Base-by-base conservation (phyloP, 2,329 filamentous ascomycete species). In the Blastomyces parvus region DNA sequence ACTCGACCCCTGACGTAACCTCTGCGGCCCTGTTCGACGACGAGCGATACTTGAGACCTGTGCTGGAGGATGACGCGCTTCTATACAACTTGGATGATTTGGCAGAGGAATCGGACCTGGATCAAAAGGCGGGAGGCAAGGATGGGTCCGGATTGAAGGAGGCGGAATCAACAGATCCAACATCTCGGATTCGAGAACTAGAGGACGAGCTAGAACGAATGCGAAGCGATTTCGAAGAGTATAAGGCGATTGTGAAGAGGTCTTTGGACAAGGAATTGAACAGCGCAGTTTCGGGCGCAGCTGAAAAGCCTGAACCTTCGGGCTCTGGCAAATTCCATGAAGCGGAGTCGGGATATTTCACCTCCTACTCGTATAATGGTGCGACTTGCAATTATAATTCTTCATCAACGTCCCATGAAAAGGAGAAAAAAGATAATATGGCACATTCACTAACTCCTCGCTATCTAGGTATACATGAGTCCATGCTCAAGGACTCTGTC, bases 401-500 rank as follows among this genome's bases (percentile, higher is more conserved):
- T 61, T 52, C 6, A 4, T 17, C 48, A 52, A 27, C 11, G 30
- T 22, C 11, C 11, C 19, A 33, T 56, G 53, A 11, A 38, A 38
- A 36, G 17, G 27, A 7, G 3, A 27, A 55, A 33, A 9, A 22
- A 22, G 3, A 38, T n/a, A 53, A 30, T 3, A 25, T 8, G 33
- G 14, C 8, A 25, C 14, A 19, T 42, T 53, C 9, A 38, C 38
- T 60, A 52, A 55, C 19, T 66, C 69, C 62, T 68, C 36, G 36
- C 33, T 64, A 7, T 22, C n/a, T 72, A 89, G 90, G 91, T 63
- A 97, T 97, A 63, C 92, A 97, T 74, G 91, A 96, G 73, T 91
- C 89, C 8, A 97, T 97, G 92, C 83, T 97, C 66, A 96, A 96
- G 74, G 92, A 97, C 72, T 82, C 84, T 0, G 83, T 96, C 50